These are phyloP conservation scores for Warburgia ugandensis DNA, from an alignment of 164 flowering plant genomes.

Conservation along the genomic window DNA sequence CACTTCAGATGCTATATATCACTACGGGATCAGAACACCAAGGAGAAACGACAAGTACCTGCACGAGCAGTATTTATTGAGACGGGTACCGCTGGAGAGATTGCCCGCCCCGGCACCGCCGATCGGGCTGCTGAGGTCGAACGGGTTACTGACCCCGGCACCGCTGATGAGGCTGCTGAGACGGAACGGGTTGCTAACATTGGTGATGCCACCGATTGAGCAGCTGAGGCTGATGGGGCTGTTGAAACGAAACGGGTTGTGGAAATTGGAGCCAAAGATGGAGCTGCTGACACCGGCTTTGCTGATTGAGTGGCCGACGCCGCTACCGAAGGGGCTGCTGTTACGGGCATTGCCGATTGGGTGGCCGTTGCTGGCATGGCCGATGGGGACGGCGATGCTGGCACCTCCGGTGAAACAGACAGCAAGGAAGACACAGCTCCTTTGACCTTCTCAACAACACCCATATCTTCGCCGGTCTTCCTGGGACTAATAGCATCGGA, in stretches of 20 bases:
- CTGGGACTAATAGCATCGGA: constrained; percentile 60
- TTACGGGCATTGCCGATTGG: no score
- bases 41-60: not conserved
- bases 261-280: no score
- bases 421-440: constrained; percentile 52
- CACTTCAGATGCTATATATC: no score
- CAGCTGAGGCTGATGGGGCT: no score
- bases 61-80: not conserved
- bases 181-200: no score
- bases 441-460: constrained; percentile 52
- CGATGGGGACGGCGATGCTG: constrained; percentile 18
- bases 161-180: not conserved
- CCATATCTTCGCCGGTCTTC: constrained; percentile 19
- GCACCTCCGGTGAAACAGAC: constrained; percentile 20
- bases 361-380: no score
- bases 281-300: no score
- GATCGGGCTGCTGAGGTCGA: not conserved
- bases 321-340: no score
- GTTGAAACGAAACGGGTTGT: no score
- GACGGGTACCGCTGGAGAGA: not conserved
- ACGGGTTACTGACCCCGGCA: not conserved
- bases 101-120: not conserved
- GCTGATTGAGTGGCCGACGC: no score
- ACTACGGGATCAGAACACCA: no score
- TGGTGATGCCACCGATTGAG: no score